Evolutionary conservation across 257 asterid genomes (phyloP).

Genomic region (Capsicum rhomboideum): DNA sequence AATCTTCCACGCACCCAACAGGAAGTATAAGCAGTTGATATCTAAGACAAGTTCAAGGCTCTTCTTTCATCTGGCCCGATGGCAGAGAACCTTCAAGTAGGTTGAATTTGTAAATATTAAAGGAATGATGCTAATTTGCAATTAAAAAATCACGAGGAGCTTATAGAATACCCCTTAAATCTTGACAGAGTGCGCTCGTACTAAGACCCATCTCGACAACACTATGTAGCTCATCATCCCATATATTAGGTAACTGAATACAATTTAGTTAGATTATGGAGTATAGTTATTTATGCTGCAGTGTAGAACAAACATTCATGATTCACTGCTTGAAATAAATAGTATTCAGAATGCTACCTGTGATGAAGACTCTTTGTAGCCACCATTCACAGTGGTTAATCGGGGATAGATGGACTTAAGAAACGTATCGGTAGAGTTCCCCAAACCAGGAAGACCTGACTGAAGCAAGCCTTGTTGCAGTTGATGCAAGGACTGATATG

Average conservation of each 20-base stretch:
- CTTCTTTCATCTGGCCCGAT: neutral
- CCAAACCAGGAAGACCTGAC: too few relatives aligned
- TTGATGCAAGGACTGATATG: conserved; percentile 44
- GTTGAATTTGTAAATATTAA: neutral
- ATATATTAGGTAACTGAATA: neutral
- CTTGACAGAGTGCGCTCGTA: conserved; percentile 45
- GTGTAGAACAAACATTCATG: neutral
- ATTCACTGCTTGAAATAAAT: neutral
- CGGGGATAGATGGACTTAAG: conserved; percentile 39
- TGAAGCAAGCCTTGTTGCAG: too few relatives aligned
- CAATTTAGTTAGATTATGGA: neutral
- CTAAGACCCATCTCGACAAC: conserved; percentile 31
- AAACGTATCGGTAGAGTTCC: conserved; percentile 36
- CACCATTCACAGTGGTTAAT: conserved; percentile 21
- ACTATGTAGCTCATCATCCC: neutral
- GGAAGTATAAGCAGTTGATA: neutral
- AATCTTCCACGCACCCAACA: neutral
- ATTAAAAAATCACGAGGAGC: neutral
- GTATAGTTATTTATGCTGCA: neutral
- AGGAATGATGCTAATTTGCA: neutral
- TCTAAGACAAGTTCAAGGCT: neutral
- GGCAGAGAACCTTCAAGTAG: neutral
- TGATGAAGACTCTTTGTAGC: neutral
- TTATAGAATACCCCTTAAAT: conserved; percentile 16
- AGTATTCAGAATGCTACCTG: neutral